Base-by-base conservation (phyloP, 495 filamentous ascomycete species). In the Penicillium chermesinum region DNA sequence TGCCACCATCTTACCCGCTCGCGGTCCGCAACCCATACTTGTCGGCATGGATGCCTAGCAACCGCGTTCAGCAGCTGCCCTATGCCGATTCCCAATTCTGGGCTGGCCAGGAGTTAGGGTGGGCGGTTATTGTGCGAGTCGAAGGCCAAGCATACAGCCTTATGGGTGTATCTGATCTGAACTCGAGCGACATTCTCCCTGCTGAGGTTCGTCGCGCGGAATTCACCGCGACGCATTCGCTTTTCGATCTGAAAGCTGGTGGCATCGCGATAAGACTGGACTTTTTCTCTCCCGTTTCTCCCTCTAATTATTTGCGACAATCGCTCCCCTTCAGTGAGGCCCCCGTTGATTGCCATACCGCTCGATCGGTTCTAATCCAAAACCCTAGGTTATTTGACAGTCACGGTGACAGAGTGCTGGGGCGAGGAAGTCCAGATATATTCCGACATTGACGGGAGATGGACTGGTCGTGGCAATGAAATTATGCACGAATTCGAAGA, bases 201-300 rank as follows among this genome's bases (percentile, higher is more conserved):
- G 73, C 74, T 1, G 57, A 46, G n/a, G 67, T 74, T 22, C 61
- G 57, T 12, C 58, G 53, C 16, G 69, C 66, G 0, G 65, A 70
- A 17, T 77, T 72, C 55, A 77, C 72, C 1, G 59, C 72, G 5
- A 77, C 72, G 1, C 74, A 73, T 49, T 71, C 68, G 7, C 52
- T 66, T 10, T 75, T 76, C 46, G 64, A 60, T 18, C 61, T 79
- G 12, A 52, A 57, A 21, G 72, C 73, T 16, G 75, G 74, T 0
- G 22, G 46, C 6, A 64, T 70, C n/a, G 61, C 22, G 3, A 57
- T 77, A 18, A 66, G 57, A 0, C 48, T 79, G 30, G 75, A 77
- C 18, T 95, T 94, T 64, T 77, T 91, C 43, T 91, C 88, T 12
- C 89, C 89, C 0, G 83, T 95, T n/a, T 91, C 89, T 0, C 86